Evolutionary conservation across 768 basidiomycete species (phyloP).

Genomic region (Termitomyces sp.): DNA sequence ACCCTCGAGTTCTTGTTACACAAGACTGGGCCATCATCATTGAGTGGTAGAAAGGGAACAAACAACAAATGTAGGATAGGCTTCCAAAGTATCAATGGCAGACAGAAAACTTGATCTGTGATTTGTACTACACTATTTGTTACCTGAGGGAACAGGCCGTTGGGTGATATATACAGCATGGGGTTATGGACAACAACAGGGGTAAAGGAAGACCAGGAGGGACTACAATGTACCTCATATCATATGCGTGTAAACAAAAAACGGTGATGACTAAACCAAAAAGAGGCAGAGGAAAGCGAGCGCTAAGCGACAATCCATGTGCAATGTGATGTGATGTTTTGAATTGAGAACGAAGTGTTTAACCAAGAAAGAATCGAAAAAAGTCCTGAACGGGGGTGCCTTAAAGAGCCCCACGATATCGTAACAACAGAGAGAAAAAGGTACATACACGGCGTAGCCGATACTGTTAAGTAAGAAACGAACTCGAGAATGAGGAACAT

Average conservation of each 20-base stretch:
- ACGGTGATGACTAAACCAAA: conserved; percentile 4
- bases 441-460: conserved; percentile 11
- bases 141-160: background rate
- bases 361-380: background rate
- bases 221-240: conserved; percentile 1
- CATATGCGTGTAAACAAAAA: conserved; percentile 2
- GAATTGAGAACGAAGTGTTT: background rate
- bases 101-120: conserved; percentile 1
- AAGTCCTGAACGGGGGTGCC: background rate
- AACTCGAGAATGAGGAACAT: background rate
- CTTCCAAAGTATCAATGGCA: background rate
- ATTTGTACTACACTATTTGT: conserved; percentile 5
- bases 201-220: background rate
- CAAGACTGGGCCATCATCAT: conserved; percentile 59
- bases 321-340: conserved; percentile 6
- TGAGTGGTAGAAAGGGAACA: conserved; percentile 17
- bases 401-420: background rate
- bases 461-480: background rate
- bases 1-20: conserved; percentile 54
- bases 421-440: conserved; percentile 1
- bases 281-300: conserved; percentile 9
- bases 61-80: background rate
- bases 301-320: conserved; percentile 11
- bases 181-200: conserved; percentile 8
- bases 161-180: conserved; percentile 13